phyloP scores from a whole-genome alignment of 1,284 basidiomycete species.

The Retiboletus flavoniger region DNA sequence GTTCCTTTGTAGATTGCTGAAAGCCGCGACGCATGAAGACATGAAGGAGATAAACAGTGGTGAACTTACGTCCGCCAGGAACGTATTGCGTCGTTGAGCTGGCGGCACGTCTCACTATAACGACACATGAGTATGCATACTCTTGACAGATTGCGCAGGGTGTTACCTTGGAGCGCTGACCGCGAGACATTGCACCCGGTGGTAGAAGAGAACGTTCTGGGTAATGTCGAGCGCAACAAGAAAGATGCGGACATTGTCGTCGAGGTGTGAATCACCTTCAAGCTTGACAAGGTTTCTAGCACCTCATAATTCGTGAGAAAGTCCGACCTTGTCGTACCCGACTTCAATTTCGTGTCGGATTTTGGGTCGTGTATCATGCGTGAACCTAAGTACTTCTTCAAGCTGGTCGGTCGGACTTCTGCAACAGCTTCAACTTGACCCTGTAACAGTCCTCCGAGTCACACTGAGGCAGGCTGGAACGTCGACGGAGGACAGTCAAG shows the following conservation, averaged over 20 bases:
- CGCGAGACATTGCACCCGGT: slow-evolving; percentile 41
- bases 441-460: too few relatives aligned
- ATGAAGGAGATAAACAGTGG: neutral
- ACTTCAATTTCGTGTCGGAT: too few relatives aligned
- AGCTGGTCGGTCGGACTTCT: too few relatives aligned
- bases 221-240: slow-evolving; percentile 49
- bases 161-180: slow-evolving; percentile 35
- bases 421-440: too few relatives aligned
- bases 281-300: too few relatives aligned
- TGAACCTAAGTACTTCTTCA: too few relatives aligned
- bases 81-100: slow-evolving; percentile 45
- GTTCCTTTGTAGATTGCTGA: slow-evolving; percentile 89
- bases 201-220: slow-evolving; percentile 42
- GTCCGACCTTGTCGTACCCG: too few relatives aligned
- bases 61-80: slow-evolving; percentile 67
- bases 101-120: slow-evolving; percentile 39
- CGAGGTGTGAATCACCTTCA: neutral
- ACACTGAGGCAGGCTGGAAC: too few relatives aligned
- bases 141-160: neutral
- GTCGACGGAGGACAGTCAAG: too few relatives aligned
- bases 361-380: too few relatives aligned
- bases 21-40: neutral
- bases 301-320: too few relatives aligned
- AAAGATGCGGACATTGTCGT: slow-evolving; percentile 51
- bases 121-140: slow-evolving; percentile 4